phyloP scores from a whole-genome alignment of 768 basidiomycete genomes.

The Naganishia randhawae region DNA sequence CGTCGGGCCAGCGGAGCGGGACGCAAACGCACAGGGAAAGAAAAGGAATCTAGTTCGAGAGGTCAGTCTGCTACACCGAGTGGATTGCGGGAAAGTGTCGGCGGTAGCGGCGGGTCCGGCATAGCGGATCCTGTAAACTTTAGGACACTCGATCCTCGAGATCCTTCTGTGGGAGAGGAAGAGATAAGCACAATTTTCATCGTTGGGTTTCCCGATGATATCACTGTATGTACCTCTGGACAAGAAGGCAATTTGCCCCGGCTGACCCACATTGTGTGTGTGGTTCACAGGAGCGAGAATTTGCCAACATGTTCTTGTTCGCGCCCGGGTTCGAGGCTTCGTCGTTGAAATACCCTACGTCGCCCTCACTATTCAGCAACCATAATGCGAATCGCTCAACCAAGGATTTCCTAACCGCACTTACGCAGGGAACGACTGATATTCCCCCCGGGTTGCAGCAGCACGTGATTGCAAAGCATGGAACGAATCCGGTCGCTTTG shows the following conservation, averaged over 20 bases:
- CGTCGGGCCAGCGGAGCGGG: constrained; percentile 11
- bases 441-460: constrained; percentile 28
- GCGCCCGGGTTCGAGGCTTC: constrained; percentile 93
- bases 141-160: constrained; percentile 4
- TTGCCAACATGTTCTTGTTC: constrained; percentile 99
- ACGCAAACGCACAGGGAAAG: constrained; percentile 4
- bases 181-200: constrained; percentile 97
- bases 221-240: constrained; percentile 67
- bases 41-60: constrained; percentile 3
- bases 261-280: neutral
- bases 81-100: constrained; percentile 12
- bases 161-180: constrained; percentile 53
- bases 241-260: neutral
- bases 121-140: constrained; percentile 1
- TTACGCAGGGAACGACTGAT: constrained; percentile 14
- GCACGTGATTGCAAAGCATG: constrained; percentile 22
- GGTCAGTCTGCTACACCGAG: constrained; percentile 15
- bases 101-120: neutral
- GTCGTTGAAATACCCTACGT: constrained; percentile 93
- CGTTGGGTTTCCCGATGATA: constrained; percentile 97
- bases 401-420: constrained; percentile 8
- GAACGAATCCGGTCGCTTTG: constrained; percentile 11
- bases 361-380: constrained; percentile 46
- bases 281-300: constrained; percentile 83
- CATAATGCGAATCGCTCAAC: constrained; percentile 12